These are phyloP conservation scores for Casuarina equisetifolia DNA, from an alignment of 306 rosid species.

Conservation along the genomic window DNA sequence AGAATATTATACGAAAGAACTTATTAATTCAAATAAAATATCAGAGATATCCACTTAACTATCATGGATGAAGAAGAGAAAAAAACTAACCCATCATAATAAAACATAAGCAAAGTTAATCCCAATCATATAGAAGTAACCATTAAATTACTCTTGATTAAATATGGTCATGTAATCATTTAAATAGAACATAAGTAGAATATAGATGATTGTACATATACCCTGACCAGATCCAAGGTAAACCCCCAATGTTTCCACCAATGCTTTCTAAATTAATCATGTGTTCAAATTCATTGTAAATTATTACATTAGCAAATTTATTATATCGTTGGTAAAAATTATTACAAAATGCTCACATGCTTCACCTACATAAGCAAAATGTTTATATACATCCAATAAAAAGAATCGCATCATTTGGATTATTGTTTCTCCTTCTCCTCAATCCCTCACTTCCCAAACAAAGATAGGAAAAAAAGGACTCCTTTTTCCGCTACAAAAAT, in stretches of 20 bases:
- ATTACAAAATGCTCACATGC: background rate
- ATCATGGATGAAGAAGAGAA: no score
- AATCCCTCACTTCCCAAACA: background rate
- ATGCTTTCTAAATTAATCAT: background rate
- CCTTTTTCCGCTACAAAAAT: background rate
- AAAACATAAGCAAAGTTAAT: no score
- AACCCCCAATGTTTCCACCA: background rate
- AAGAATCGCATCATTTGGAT: background rate
- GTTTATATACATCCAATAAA: constrained; percentile 18
- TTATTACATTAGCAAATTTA: background rate
- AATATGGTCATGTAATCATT: no score
- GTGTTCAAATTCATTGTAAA: background rate
- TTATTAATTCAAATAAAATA: no score
- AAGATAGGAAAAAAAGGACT: background rate
- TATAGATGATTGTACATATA: no score
- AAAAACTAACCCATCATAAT: no score
- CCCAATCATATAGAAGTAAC: no score
- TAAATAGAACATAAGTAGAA: no score
- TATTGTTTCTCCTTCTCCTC: background rate
- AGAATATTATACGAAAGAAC: no score
- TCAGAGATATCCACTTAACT: no score
- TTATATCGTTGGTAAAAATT: background rate
- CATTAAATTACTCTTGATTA: no score
- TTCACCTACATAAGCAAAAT: background rate
- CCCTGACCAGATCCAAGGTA: no score